phyloP scores from a whole-genome alignment of 495 filamentous ascomycete species.

The Coniosporium apollinis region DNA sequence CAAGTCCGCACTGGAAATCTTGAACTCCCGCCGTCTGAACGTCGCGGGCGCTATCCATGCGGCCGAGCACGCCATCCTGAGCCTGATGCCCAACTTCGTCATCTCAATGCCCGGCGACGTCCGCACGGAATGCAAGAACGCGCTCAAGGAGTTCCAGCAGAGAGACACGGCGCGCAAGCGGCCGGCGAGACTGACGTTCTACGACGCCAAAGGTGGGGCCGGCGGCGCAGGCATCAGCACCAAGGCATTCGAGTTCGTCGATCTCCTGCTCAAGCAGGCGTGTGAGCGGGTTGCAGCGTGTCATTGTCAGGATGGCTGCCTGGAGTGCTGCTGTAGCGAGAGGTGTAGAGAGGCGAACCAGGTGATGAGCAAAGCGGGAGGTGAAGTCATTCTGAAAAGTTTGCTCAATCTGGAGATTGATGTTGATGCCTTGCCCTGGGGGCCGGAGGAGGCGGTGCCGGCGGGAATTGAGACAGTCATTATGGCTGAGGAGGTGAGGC shows the following conservation, averaged over 20 bases:
- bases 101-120: conserved; percentile 76
- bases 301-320: conserved; percentile 54
- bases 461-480: conserved; percentile 77
- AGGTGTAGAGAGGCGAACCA: conserved; percentile 75
- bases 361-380: conserved; percentile 87
- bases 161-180: conserved; percentile 61
- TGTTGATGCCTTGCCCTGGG: conserved; percentile 64
- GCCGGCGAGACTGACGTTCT: conserved; percentile 81
- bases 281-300: conserved; percentile 65
- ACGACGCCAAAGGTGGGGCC: conserved; percentile 80
- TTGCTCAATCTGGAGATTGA: conserved; percentile 63
- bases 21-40: conserved; percentile 54
- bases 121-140: conserved; percentile 79
- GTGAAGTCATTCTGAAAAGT: conserved; percentile 58
- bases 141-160: conserved; percentile 62
- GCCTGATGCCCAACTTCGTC: conserved; percentile 77
- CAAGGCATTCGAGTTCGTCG: conserved; percentile 87
- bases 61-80: conserved; percentile 79
- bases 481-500: conserved; percentile 44
- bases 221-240: conserved; percentile 70
- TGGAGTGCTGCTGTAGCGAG: conserved; percentile 78
- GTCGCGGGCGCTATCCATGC: conserved; percentile 85
- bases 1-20: conserved; percentile 56
- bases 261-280: conserved; percentile 59
- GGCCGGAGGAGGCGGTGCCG: conserved; percentile 45